These are phyloP conservation scores for Filobasidium wieringae DNA, from an alignment of 768 basidiomycete species.

Conservation along the genomic window DNA sequence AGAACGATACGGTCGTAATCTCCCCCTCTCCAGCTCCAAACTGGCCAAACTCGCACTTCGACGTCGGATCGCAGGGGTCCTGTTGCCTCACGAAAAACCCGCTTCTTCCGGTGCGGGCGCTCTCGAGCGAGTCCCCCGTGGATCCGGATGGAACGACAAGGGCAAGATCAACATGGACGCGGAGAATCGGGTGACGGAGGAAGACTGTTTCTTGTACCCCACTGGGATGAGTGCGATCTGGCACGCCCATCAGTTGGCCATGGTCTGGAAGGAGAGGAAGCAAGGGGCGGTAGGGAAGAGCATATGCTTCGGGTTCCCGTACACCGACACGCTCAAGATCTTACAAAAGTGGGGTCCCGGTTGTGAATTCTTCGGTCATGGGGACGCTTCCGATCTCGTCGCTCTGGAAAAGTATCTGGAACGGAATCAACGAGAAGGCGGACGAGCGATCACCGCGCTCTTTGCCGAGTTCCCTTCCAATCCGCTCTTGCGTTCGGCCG, in stretches of 20 bases:
- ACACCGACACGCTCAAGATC: constrained; percentile 87
- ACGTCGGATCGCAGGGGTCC: constrained; percentile 76
- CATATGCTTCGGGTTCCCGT: constrained; percentile 95
- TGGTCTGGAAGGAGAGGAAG: constrained; percentile 43
- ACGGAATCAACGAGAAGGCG: background rate
- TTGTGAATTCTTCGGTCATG: constrained; percentile 74
- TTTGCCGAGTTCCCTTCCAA: constrained; percentile 95
- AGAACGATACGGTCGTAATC: constrained; percentile 85
- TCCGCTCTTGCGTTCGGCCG: constrained; percentile 73
- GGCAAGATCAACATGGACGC: constrained; percentile 59
- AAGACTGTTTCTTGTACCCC: constrained; percentile 78
- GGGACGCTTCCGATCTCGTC: constrained; percentile 62
- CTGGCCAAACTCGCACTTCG: constrained; percentile 78
- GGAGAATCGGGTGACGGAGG: constrained; percentile 58
- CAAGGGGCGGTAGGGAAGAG: constrained; percentile 52
- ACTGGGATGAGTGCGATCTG: constrained; percentile 92
- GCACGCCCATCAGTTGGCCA: constrained; percentile 66
- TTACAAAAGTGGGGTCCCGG: constrained; percentile 95
- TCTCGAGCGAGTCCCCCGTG: constrained; percentile 2
- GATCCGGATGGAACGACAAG: constrained; percentile 31
- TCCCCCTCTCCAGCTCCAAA: constrained; percentile 58
- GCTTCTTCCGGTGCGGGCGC: constrained; percentile 29
- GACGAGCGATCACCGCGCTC: constrained; percentile 60
- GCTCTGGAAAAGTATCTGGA: constrained; percentile 56
- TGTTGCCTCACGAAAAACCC: constrained; percentile 51